These are phyloP conservation scores for Paraphaeosphaeria sporulosa DNA, from an alignment of 2,329 filamentous ascomycete species.

Conservation along the genomic window DNA sequence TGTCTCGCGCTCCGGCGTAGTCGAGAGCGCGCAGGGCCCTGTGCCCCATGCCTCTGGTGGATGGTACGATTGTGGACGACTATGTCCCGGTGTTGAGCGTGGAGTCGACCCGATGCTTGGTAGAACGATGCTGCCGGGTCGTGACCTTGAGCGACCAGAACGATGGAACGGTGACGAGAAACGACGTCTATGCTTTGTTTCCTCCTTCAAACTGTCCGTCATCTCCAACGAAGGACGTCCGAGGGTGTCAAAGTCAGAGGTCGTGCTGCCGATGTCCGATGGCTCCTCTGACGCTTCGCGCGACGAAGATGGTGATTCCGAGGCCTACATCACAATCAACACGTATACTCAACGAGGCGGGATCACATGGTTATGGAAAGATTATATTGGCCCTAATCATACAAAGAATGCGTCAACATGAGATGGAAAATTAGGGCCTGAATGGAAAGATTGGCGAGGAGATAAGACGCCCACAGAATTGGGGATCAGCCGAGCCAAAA, in stretches of 20 bases:
- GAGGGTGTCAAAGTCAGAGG: slow-evolving; percentile 5
- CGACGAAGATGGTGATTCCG: slow-evolving; percentile 33
- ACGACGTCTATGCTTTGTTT: slow-evolving; percentile 36
- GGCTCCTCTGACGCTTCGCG: slow-evolving; percentile 43
- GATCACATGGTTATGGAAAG: slow-evolving; percentile 37
- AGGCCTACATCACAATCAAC: slow-evolving; percentile 48
- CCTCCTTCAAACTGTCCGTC: slow-evolving; percentile 23
- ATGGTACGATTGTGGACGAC: slow-evolving; percentile 40
- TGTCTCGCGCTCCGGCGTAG: slow-evolving; percentile 17
- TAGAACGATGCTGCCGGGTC: slow-evolving; percentile 40
- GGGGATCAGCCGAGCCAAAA: slow-evolving; percentile 17
- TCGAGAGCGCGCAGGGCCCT: slow-evolving; percentile 17
- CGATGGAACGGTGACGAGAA: slow-evolving; percentile 46
- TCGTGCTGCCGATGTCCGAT: slow-evolving; percentile 7
- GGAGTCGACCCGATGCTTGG: slow-evolving; percentile 29
- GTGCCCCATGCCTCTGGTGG: slow-evolving; percentile 39
- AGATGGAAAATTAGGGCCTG: slow-evolving; percentile 29
- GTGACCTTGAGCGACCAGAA: slow-evolving; percentile 40
- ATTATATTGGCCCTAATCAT: slow-evolving; percentile 30
- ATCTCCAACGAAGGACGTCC: slow-evolving; percentile 18
- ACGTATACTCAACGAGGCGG: slow-evolving; percentile 27
- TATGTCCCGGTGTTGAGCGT: slow-evolving; percentile 28
- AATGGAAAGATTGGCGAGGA: slow-evolving; percentile 27
- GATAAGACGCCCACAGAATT: slow-evolving; percentile 31
- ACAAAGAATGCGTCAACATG: slow-evolving; percentile 22